Base-by-base conservation (phyloP, 2,329 filamentous ascomycete species). In the Coniella lustricola region DNA sequence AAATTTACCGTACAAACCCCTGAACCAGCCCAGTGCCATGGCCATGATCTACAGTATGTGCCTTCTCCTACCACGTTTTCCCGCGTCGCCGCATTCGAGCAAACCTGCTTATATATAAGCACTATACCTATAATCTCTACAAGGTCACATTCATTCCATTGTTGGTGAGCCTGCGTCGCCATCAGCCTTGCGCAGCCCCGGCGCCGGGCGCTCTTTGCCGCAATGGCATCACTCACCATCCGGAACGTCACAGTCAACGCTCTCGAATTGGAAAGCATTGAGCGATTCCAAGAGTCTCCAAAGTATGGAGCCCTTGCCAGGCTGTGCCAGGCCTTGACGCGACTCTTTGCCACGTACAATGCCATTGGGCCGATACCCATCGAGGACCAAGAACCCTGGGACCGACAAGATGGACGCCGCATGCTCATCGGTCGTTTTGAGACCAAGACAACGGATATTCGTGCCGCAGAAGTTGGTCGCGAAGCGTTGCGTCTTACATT, bases 401-500 rank as follows among this genome's bases (percentile, higher is more conserved):
- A 74, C 39, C 73, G 74, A 12, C 71, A 84, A 34, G 13, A 35
- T 13, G 21, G 31, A 14, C 10, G 16, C 31, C 21, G 12, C 14
- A 13, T 34, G 20, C 31, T 32, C 44, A 46, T 94, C 49, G 75
- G 77, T 5, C 79, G 88, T 4, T 95, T 94, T 65, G 72, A 78
- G 55, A 79, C 79, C 8, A 71, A 75, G 53, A 69, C 69, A 34
- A 86, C 85, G 1, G 75, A 84, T 21, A 73, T 91, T 60, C 71
- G 74, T 53, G 63, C 77, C 4, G 74, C 78, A 35, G 75, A 83
- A 44, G 70, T 75, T 25, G 64, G 66, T 12, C 77, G 76, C 44
- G 85, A 91, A 59, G 75, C 85, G 12, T 61, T 94, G 41, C 84
- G 87, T 31, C 71, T 96, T 49, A 87, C 81, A 1, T 84, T 97